These are phyloP conservation scores for Helminthosporium solani DNA, from an alignment of 2,329 filamentous ascomycete species.

Conservation along the genomic window DNA sequence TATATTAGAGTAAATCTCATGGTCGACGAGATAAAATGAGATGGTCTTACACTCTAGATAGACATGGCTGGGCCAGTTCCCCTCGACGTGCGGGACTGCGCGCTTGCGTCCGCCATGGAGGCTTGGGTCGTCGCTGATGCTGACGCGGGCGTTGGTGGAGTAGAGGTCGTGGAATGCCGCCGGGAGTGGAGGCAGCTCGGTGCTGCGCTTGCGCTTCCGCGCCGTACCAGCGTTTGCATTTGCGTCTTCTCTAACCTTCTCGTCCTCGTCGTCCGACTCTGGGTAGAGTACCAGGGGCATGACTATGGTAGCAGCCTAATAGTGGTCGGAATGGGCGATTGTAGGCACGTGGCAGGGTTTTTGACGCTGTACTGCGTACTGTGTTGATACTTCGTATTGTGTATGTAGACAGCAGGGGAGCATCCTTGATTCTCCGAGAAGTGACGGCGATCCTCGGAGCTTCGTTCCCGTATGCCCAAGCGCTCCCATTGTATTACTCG, in stretches of 20 bases:
- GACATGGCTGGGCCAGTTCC: conserved; percentile 90
- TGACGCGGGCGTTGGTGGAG: conserved; percentile 74
- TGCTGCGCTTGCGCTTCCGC: conserved; percentile 36
- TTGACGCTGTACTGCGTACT: conserved; percentile 9
- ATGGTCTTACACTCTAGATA: conserved; percentile 81
- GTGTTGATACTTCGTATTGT: no score
- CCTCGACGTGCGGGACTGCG: conserved; percentile 77
- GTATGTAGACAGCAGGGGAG: conserved; percentile 1
- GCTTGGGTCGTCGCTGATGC: conserved; percentile 76
- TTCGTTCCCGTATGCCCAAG: conserved; percentile 9
- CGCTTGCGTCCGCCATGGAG: conserved; percentile 85
- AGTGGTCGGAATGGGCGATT: background rate
- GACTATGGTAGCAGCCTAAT: conserved; percentile 8
- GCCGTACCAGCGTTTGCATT: conserved; percentile 3
- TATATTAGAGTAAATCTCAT: background rate
- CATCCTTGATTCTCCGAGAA: background rate
- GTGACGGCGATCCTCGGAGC: conserved; percentile 2
- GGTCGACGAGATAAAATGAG: background rate
- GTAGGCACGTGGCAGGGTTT: no score
- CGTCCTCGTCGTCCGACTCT: conserved; percentile 54
- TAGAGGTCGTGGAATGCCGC: conserved; percentile 85
- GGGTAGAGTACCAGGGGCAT: conserved; percentile 38
- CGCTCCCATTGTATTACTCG: conserved; percentile 7
- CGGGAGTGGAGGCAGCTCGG: conserved; percentile 71
- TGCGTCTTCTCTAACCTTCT: background rate